Conservation (phyloP, 345 rosid genomes). For the Cardamine occulta region DNA sequence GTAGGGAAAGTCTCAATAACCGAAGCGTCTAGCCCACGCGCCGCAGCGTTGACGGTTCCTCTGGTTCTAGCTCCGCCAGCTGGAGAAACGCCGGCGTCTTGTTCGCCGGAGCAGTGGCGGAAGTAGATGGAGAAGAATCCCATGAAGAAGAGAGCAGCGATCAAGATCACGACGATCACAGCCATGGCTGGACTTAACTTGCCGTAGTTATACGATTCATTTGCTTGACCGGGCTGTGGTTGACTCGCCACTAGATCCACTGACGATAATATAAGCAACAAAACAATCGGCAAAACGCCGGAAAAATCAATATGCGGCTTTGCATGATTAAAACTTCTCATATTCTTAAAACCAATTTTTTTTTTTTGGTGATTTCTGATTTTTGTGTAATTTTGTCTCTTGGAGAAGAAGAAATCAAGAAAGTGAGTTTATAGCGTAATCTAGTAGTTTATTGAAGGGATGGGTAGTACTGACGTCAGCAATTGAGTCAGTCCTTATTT, state of each 20-base stretch:
- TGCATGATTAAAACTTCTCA: slow-evolving; percentile 29
- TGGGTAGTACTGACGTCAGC: slow-evolving; percentile 33
- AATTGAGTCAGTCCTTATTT: slow-evolving; percentile 35
- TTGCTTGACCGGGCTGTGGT: slow-evolving; percentile 10
- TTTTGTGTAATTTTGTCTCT: not conserved
- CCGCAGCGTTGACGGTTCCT: slow-evolving; percentile 40
- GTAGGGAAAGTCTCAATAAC: slow-evolving; percentile 79
- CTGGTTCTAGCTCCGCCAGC: slow-evolving; percentile 28
- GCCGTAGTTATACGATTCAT: slow-evolving; percentile 38
- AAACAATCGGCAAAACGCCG: slow-evolving; percentile 32
- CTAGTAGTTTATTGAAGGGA: slow-evolving; percentile 30
- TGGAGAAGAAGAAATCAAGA: not conserved
- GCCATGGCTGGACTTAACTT: slow-evolving; percentile 81
- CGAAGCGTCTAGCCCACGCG: slow-evolving; percentile 65
- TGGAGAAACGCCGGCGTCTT: slow-evolving; percentile 34
- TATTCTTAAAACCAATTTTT: not conserved
- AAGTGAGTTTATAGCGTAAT: slow-evolving; percentile 34
- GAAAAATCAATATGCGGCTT: slow-evolving; percentile 15
- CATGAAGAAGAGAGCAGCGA: slow-evolving; percentile 82
- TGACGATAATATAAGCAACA: slow-evolving; percentile 29
- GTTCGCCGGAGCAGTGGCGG: slow-evolving; percentile 61
- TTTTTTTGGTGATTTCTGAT: not conserved
- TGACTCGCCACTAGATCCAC: slow-evolving; percentile 40
- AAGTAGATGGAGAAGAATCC: slow-evolving; percentile 88
- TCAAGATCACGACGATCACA: slow-evolving; percentile 66